phyloP scores from a whole-genome alignment of 495 filamentous ascomycete species.

The Penicillium paxilli region DNA sequence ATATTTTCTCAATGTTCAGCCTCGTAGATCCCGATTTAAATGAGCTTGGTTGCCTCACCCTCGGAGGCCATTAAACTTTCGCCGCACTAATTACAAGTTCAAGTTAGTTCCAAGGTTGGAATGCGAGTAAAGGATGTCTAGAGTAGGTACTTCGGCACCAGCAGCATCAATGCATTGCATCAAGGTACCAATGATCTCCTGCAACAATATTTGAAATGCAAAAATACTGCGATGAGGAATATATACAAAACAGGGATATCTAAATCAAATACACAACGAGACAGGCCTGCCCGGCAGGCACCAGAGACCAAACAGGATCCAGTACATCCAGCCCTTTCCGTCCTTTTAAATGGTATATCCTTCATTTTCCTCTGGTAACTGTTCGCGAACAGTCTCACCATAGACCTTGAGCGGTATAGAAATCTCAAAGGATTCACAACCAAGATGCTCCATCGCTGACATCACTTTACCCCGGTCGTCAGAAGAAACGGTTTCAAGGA shows the following conservation, averaged over 20 bases:
- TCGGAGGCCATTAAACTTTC: too few relatives aligned
- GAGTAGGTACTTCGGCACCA: too few relatives aligned
- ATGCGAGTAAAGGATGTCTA: too few relatives aligned
- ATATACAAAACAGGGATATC: slow-evolving; percentile 17
- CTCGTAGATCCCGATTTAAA: too few relatives aligned
- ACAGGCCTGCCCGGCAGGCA: slow-evolving; percentile 2
- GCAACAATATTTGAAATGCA: slow-evolving; percentile 1
- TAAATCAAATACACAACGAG: slow-evolving; percentile 15
- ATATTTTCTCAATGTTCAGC: too few relatives aligned
- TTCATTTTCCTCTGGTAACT: slow-evolving; percentile 44
- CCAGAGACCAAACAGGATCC: background rate
- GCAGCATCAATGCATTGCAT: too few relatives aligned
- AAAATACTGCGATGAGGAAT: background rate
- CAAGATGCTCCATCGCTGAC: slow-evolving; percentile 71
- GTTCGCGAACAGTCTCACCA: slow-evolving; percentile 60
- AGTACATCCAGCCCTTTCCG: background rate
- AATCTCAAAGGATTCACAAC: slow-evolving; percentile 88
- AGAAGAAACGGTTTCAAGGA: slow-evolving; percentile 57
- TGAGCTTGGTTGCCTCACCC: too few relatives aligned
- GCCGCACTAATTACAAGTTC: too few relatives aligned
- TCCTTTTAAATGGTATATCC: slow-evolving; percentile 42
- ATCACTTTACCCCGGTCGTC: slow-evolving; percentile 74
- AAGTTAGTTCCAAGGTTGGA: too few relatives aligned
- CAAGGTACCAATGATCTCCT: too few relatives aligned
- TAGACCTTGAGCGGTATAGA: slow-evolving; percentile 81